Conservation (phyloP, 2,329 filamentous ascomycete species). For the Xylariales sp. region DNA sequence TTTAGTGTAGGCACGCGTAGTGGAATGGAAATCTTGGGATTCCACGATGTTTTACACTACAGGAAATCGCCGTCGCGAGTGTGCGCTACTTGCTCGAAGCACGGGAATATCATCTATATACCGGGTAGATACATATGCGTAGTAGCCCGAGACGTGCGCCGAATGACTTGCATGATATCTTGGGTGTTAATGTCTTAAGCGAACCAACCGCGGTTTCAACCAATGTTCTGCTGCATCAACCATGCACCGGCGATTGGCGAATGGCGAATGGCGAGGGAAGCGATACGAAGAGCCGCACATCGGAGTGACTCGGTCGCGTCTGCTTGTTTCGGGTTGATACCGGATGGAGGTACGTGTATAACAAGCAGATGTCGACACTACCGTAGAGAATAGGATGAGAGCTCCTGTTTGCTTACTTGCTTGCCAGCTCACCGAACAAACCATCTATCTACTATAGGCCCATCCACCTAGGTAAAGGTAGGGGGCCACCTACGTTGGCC, state of each 20-base stretch:
- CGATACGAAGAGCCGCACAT: conserved; percentile 33
- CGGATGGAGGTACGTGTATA: not conserved
- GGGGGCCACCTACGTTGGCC: no score
- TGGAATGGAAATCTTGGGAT: not conserved
- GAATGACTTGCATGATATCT: conserved; percentile 35
- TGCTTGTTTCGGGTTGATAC: conserved; percentile 10
- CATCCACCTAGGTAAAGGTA: no score
- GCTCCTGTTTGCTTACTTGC: not conserved
- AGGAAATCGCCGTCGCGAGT: not conserved
- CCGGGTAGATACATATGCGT: no score
- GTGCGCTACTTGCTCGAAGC: conserved; percentile 11
- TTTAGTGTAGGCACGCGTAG: no score
- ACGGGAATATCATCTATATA: not conserved
- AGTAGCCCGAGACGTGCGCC: conserved; percentile 10
- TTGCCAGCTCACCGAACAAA: conserved; percentile 9
- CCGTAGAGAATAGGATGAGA: no score
- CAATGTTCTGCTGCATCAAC: conserved; percentile 15
- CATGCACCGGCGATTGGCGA: conserved; percentile 21
- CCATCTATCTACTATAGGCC: not conserved
- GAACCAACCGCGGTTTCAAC: conserved; percentile 24
- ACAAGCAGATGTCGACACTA: not conserved
- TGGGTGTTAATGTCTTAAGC: conserved; percentile 29
- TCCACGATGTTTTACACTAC: not conserved
- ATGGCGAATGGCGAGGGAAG: conserved; percentile 22
- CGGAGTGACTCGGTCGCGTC: conserved; percentile 20